phyloP scores from a whole-genome alignment of 768 basidiomycete genomes.

The Dendrothele bispora region DNA sequence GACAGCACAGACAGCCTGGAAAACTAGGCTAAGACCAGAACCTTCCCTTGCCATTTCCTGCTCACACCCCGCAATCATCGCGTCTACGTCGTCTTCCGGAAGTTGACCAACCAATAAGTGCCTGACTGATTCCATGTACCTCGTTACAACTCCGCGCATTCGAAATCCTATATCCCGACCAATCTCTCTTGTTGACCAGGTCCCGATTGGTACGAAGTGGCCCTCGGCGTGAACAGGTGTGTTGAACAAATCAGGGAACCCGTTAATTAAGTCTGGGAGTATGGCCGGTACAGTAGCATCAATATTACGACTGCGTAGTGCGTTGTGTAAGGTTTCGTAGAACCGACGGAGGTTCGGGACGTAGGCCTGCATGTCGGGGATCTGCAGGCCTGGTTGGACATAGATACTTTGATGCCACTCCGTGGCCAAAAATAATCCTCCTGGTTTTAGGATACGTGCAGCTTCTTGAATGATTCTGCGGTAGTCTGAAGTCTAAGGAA shows the following conservation, averaged over 20 bases:
- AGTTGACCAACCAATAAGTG: slow-evolving; percentile 41
- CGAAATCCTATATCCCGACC: slow-evolving; percentile 39
- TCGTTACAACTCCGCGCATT: slow-evolving; percentile 36
- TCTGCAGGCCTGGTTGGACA: slow-evolving; percentile 22
- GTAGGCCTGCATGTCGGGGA: too few species aligned
- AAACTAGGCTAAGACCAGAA: too few species aligned
- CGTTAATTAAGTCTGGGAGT: too few species aligned
- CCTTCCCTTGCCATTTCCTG: slow-evolving; percentile 46
- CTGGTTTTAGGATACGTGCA: slow-evolving; percentile 62
- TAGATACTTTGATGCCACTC: slow-evolving; percentile 54
- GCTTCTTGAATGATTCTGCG: slow-evolving; percentile 53
- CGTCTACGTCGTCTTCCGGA: slow-evolving; percentile 33
- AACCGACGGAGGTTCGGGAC: slow-evolving; percentile 41
- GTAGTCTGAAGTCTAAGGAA: slow-evolving; percentile 56
- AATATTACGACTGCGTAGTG: too few species aligned
- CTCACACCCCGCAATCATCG: slow-evolving; percentile 39
- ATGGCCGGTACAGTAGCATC: too few species aligned
- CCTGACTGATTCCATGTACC: slow-evolving; percentile 49
- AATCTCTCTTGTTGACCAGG: slow-evolving; percentile 41
- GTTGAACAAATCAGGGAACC: too few species aligned
- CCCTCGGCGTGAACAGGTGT: too few species aligned
- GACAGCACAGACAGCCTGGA: too few species aligned
- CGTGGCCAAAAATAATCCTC: slow-evolving; percentile 68
- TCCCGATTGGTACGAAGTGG: slow-evolving; percentile 55
- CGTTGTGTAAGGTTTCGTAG: slow-evolving; percentile 35